Conservation (phyloP, 192 early-diverging fungal genomes). For the Umbelopsis sp. region DNA sequence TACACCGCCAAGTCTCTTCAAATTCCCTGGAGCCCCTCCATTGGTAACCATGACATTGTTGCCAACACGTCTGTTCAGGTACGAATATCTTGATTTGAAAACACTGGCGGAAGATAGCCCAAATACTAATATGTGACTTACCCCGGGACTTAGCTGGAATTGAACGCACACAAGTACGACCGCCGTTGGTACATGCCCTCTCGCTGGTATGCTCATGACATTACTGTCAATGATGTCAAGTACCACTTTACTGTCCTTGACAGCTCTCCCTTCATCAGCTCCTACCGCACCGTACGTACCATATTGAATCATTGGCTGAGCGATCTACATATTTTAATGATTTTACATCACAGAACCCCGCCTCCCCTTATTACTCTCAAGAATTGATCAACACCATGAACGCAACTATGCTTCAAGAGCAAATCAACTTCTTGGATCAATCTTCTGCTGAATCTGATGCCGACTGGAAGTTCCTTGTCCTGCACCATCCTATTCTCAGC, state of each 20-base stretch:
- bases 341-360: background rate
- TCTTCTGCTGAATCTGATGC: constrained; percentile 5
- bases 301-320: background rate
- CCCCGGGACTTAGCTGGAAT: background rate
- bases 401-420: background rate
- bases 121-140: background rate
- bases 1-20: constrained; percentile 14
- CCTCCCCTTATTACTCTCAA: background rate
- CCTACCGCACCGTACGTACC: constrained; percentile 7
- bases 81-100: background rate
- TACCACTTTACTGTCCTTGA: constrained; percentile 17
- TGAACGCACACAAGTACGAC: constrained; percentile 13
- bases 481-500: constrained; percentile 1
- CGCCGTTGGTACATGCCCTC: constrained; percentile 18
- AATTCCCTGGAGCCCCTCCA: background rate
- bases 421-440: constrained; percentile 9
- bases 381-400: constrained; percentile 6
- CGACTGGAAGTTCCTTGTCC: constrained; percentile 3
- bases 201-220: constrained; percentile 1
- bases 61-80: constrained; percentile 12
- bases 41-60: constrained; percentile 17
- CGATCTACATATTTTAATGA: background rate
- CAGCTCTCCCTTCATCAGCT: constrained; percentile 12
- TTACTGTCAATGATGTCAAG: constrained; percentile 14
- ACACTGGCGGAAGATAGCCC: background rate